Evolutionary conservation across 306 rosid species (phyloP), one percentile per base, ranked within the genome.

Genomic region (Echinosophora koreensis): DNA sequence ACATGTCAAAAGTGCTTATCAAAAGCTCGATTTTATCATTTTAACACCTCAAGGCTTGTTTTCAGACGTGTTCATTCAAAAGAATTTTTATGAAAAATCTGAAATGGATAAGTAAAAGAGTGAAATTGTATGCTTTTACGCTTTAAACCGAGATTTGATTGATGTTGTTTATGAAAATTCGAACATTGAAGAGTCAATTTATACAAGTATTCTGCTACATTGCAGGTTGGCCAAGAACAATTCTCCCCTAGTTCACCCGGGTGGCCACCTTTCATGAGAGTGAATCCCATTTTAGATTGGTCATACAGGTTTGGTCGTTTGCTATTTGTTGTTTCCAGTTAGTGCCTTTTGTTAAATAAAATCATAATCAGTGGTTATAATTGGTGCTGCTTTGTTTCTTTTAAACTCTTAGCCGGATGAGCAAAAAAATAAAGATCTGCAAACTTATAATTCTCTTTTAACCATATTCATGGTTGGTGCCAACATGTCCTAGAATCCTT

Each of bases 221-320:
- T 81, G 73, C 88, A 92, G 98, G 93, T 95, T 16, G 97, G 97
- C 66, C 97, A 95, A 87, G 98, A 95, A 74, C 97, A 92, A 69
- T 95, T 95, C 83, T 92, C 95, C 46, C 98, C 98, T 66, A 95
- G 98, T 83, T 95, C 98, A 76, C 85, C 86, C 49, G 97, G 98
- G 34, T 95, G 98, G 98, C 98, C 97, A 66, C 85, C 97, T 76
- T 90, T 95, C 80, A 95, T 95, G 98, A 89, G 98, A 82, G 97
- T 95, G 83, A 92, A 95, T 86, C 97, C 98, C 69, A 90, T 95
- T 84, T 85, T 95, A 84, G 97, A 95, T 87, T 95, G 98, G 98
- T 95, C 98, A 51, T 95, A 95, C 93, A 85, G 88, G 88, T 85
- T 54, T 58, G 71, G 51, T 74, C 51, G 59, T 63, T 30, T 81